Evolutionary conservation across 2,329 filamentous ascomycete genomes (phyloP), one percentile per base, ranked within the genome.

Genomic region (Emmonsia crescens): DNA sequence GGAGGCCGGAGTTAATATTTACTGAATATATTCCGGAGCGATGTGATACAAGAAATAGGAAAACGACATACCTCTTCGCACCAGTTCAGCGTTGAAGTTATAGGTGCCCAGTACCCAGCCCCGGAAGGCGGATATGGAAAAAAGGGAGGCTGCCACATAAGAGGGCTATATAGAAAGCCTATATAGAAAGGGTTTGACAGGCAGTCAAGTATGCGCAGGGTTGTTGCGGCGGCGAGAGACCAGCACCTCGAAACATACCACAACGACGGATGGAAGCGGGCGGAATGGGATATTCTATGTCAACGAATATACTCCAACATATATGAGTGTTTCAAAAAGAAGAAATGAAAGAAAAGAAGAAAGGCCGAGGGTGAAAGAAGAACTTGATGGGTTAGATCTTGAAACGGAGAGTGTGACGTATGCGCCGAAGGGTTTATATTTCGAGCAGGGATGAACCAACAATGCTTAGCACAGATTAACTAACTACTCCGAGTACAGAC

Each of bases 51-150:
- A 61, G 42, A 38, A 31, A n/a, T 2, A 12, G 21, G 21, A 24
- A 27, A 6, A 9, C 31, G 49, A 64, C 73, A 64, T 72, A 86
- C 86, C 80, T 91, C 89, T 80, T 91, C 89, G 71, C 89, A 92
- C 82, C 89, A 91, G 72, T 91, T 89, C 56, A 90, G 69, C 0
- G 87, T 90, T 10, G 85, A 85, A 1, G 87, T 89, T 60, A 88
- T 84, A 31, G 86, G 83, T 4, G 80, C 82, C 87, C 87, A 90
- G 71, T 83, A 84, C 21, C 86, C 86, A 42, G 74, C 68, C 69
- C 79, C 77, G 60, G 78, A 70, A 36, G 80, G 73, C 16, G 81
- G 80, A 63, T 76, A 76, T 24, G 74, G 73, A 66, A 60, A 54
- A 33, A 44, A 55, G 6, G 48, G 33, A 38, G 21, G 31, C 44